Conservation (phyloP, 2,329 filamentous ascomycete genomes). For the Talaromyces amestolkiae region DNA sequence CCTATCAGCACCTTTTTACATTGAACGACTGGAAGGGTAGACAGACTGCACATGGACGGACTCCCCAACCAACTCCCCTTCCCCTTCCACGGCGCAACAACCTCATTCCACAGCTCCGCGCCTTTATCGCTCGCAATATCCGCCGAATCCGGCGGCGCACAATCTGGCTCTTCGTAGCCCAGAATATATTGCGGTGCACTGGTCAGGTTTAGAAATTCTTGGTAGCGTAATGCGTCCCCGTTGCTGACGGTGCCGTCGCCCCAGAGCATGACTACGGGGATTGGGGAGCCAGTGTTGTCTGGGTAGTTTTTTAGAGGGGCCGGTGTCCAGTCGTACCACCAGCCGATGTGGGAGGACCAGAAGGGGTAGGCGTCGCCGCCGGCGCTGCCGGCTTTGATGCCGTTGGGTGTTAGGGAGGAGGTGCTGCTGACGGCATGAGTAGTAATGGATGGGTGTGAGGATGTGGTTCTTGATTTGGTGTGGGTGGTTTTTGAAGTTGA, state of each 20-base stretch:
- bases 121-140: neutral
- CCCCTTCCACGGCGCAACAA: slow-evolving; percentile 6
- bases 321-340: slow-evolving; percentile 16
- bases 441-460: neutral
- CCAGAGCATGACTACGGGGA: slow-evolving; percentile 11
- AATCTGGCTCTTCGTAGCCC: slow-evolving; percentile 8
- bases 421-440: neutral
- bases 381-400: slow-evolving; percentile 16
- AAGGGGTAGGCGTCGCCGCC: slow-evolving; percentile 12
- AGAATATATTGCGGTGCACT: neutral
- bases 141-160: slow-evolving; percentile 12
- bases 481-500: neutral
- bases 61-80: slow-evolving; percentile 2
- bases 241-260: slow-evolving; percentile 7
- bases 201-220: neutral
- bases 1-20: neutral
- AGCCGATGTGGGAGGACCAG: slow-evolving; percentile 9
- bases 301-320: neutral
- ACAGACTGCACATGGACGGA: slow-evolving; percentile 15
- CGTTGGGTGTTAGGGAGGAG: slow-evolving; percentile 9
- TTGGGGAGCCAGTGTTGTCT: neutral
- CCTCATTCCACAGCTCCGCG: slow-evolving; percentile 8
- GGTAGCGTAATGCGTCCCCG: slow-evolving; percentile 1
- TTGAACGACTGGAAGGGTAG: neutral
- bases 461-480: neutral